These are phyloP conservation scores for Chlamydomonas urium DNA, from an alignment of 139 green algal genomes.

Conservation along the genomic window DNA sequence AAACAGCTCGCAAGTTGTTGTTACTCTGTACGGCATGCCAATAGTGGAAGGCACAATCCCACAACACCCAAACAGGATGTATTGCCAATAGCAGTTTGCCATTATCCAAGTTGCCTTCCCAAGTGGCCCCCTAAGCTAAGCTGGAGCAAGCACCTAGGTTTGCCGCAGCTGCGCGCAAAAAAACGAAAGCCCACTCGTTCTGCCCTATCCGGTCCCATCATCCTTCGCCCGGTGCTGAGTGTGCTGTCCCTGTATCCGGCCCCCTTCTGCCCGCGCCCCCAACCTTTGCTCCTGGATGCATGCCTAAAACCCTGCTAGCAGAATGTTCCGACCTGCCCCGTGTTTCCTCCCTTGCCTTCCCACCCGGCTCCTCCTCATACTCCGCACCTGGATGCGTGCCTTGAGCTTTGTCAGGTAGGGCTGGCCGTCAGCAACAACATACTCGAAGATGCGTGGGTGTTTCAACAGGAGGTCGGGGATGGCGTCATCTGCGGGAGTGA, in stretches of 20 bases:
- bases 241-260: not conserved
- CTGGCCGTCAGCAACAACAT: slow-evolving; percentile 33
- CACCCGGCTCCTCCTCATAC: not conserved
- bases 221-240: too few relatives aligned
- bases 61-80: not conserved
- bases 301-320: not conserved
- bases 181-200: too few relatives aligned
- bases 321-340: not conserved
- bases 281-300: not conserved
- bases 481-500: slow-evolving; percentile 15
- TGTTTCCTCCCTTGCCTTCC: not conserved
- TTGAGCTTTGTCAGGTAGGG: slow-evolving; percentile 38
- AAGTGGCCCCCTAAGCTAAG: too few relatives aligned
- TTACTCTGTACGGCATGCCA: not conserved
- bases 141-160: too few relatives aligned
- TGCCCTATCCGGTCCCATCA: too few relatives aligned
- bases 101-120: too few relatives aligned
- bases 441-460: slow-evolving; percentile 62
- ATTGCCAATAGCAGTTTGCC: not conserved
- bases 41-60: not conserved
- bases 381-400: slow-evolving; percentile 41
- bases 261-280: not conserved
- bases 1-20: not conserved
- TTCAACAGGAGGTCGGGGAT: slow-evolving; percentile 51
- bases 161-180: too few relatives aligned